Base-by-base conservation (phyloP, 176 grass and related monocot genomes). In the Thinopyrum elongatum region DNA sequence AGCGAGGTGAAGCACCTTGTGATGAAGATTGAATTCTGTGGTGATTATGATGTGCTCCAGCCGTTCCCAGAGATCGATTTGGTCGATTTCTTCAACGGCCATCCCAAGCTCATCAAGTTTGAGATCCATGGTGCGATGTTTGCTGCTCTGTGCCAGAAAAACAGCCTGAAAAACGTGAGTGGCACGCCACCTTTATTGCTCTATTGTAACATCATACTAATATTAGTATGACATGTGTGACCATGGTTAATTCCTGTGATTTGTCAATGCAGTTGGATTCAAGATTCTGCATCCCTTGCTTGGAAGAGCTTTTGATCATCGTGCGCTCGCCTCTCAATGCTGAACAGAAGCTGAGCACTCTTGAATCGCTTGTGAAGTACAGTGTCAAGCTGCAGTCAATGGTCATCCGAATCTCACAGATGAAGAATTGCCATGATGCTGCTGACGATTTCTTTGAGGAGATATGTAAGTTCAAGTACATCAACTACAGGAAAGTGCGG, bases 101-200 rank as follows among this genome's bases (percentile, higher is more conserved):
- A 99, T 44, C 88, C 80, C 2, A 99, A 90, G 82, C 89, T 99
- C 33, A 31, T 72, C 55, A 99, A 87, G 70, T 94, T 99, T 88
- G 97, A 99, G 65, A 94, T 99, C 73, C 94, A 99, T 67, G 97
- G 97, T 3, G 97, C 97, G 41, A 92, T 99, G 92, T 99, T 99
- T 81, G 97, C 97, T 6, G 92, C 97, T 22, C 72, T 99, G 28
- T 99, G 97, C 61, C 94, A 99, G 82, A 99, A 93, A 81, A 96
- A 99, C 63, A 99, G 97, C 76, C 88, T 99, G 59, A 92, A 89
- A 73, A 94, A 88, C 69, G 97, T 99, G 66, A 88, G 92, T 31
- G 17, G 5, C 65, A 30, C 78, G 69, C 4, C 44, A 23, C 44
- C 49, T 65, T 47, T 28, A 27, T 76, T 76, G 17, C 46, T 53